These are phyloP conservation scores for Chalciporus sp. DNA, from an alignment of 1,284 basidiomycete species.

Conservation along the genomic window DNA sequence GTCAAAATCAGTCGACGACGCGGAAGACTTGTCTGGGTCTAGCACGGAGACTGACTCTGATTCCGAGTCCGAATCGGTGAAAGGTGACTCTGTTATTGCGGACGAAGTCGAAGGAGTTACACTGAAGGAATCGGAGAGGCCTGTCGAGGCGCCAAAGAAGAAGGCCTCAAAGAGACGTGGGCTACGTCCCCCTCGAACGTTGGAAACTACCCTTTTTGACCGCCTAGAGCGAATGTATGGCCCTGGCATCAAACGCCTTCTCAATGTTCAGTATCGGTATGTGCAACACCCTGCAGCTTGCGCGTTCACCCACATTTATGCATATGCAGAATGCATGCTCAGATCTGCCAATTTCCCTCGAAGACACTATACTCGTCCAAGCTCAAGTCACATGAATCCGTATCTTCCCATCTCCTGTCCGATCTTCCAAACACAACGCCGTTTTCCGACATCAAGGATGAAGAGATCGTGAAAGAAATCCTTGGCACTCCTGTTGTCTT, in stretches of 20 bases:
- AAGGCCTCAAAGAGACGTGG: conserved; percentile 25
- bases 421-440: conserved; percentile 62
- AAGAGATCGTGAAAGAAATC: conserved; percentile 60
- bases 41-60: conserved; percentile 11
- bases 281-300: conserved; percentile 18
- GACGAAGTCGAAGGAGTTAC: conserved; percentile 18
- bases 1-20: neutral
- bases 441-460: conserved; percentile 52
- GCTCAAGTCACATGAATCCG: conserved; percentile 73
- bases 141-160: conserved; percentile 21
- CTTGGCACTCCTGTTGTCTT: conserved; percentile 84
- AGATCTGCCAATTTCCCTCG: conserved; percentile 89
- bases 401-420: conserved; percentile 69
- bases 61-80: conserved; percentile 22
- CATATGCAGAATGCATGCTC: conserved; percentile 77
- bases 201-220: conserved; percentile 92
- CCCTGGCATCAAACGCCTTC: conserved; percentile 79
- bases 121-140: conserved; percentile 9
- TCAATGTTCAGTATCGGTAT: conserved; percentile 85
- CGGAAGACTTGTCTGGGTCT: conserved; percentile 4
- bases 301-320: neutral
- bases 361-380: conserved; percentile 77
- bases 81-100: conserved; percentile 22
- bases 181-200: conserved; percentile 68
- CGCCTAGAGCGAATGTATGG: conserved; percentile 90